phyloP scores from a whole-genome alignment of 495 filamentous ascomycete genomes.

The Aspergillus olivimuriae region DNA sequence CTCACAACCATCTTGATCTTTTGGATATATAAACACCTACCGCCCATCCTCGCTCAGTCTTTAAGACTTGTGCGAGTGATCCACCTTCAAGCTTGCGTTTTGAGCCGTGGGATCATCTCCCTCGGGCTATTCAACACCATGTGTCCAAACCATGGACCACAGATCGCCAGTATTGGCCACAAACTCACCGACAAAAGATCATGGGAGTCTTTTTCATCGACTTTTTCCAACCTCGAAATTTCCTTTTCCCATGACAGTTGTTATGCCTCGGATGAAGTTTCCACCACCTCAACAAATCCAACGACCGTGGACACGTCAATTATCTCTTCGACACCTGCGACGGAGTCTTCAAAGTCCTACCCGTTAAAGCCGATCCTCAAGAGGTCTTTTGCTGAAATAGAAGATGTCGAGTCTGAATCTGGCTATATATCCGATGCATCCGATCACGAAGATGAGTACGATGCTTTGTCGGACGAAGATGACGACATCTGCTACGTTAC shows the following conservation, averaged over 20 bases:
- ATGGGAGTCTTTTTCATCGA: conserved; percentile 41
- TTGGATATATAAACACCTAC: too few species aligned
- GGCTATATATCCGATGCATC: conserved; percentile 38
- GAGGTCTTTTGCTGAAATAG: conserved; percentile 23
- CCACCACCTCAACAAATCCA: conserved; percentile 28
- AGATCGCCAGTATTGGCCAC: conserved; percentile 19
- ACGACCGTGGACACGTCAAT: conserved; percentile 17
- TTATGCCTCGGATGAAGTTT: conserved; percentile 41
- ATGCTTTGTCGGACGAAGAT: conserved; percentile 25
- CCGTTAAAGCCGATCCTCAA: conserved; percentile 37
- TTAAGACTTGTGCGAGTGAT: neutral
- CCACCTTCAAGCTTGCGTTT: too few species aligned
- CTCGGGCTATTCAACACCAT: neutral
- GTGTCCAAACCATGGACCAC: conserved; percentile 1
- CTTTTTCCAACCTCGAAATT: conserved; percentile 34
- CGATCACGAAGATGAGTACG: conserved; percentile 28
- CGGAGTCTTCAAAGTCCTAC: conserved; percentile 22
- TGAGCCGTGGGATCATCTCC: too few species aligned
- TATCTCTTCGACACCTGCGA: conserved; percentile 11
- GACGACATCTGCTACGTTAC: conserved; percentile 30
- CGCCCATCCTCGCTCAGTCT: neutral
- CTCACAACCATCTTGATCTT: neutral
- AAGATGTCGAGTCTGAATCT: conserved; percentile 31
- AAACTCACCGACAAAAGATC: conserved; percentile 25
- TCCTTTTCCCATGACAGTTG: conserved; percentile 42